Evolutionary conservation across 2,329 filamentous ascomycete species (phyloP), one percentile per base, ranked within the genome.

Genomic region (Colletotrichum kahawae): DNA sequence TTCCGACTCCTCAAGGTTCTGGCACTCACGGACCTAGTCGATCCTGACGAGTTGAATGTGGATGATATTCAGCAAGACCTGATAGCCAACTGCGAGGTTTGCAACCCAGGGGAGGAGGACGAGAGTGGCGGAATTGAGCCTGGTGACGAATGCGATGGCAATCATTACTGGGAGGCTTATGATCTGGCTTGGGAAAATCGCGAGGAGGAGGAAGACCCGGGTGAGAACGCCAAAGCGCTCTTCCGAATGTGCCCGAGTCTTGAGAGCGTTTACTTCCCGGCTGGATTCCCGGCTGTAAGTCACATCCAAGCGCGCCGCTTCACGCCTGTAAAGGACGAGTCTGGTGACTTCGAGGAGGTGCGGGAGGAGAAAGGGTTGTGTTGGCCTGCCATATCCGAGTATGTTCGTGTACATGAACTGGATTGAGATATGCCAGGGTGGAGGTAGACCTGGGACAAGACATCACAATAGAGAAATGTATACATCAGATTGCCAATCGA

Each of bases 281-380:
- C 9, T 9, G 31, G 9, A 7, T 24, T 24, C 24, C 24, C 24
- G 24, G 24, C 24, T 24, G 2, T 24, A 12, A 48, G 1, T 0
- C 18, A 18, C 18, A n/a, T 0, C 0, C 18, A 1, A n/a, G 38
- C 38, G 1, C 38, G n/a, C 38, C 38, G 38, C 38, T 48, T 48
- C 38, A 48, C 1, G 1, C 18, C 38, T n/a, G 0, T n/a, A 18
- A 6, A 2, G 38, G 38, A 48, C 38, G 38, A n/a, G 0, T 48
- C 38, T 48, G 38, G 38, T n/a, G 38, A 12, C 0, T 2, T 48
- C 18, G 5, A 48, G 0, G 38, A 48, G 18, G 38, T 48, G 0
- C 0, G 18, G 0, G 38, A 48, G 18, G 38, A 48, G 38, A n/a
- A 1, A 48, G 16, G 36, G 0, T 0, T 48, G 38, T 0, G 2